Evolutionary conservation across 2,329 filamentous ascomycete species (phyloP).

Genomic region (Cladosporium phlei): DNA sequence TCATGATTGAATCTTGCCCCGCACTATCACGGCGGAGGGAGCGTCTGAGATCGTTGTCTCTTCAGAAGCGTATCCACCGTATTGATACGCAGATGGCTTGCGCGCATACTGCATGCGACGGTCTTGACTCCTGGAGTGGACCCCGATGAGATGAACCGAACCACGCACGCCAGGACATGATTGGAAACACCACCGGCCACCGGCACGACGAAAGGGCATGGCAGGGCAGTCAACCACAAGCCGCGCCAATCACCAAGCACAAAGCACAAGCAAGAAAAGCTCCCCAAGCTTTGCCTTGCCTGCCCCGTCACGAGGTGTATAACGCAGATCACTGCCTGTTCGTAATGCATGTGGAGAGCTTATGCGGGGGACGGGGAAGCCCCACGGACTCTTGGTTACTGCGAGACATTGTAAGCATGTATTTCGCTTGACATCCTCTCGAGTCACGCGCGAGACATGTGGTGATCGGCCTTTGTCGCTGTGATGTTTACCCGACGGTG

Average conservation of each 20-base stretch:
- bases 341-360: conserved; percentile 6
- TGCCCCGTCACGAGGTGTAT: conserved; percentile 5
- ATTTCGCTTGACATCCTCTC: background rate
- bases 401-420: background rate
- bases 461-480: conserved; percentile 8
- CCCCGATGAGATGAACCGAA: too few species aligned
- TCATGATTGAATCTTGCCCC: too few species aligned
- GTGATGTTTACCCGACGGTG: conserved; percentile 5
- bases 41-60: too few species aligned
- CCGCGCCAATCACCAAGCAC: conserved; percentile 10
- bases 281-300: conserved; percentile 7
- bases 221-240: background rate
- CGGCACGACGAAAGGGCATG: background rate
- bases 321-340: conserved; percentile 8
- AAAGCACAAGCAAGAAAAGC: too few species aligned
- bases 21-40: too few species aligned
- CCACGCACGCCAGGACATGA: too few species aligned
- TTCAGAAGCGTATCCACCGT: too few species aligned
- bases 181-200: background rate
- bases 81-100: too few species aligned
- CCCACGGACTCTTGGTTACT: conserved; percentile 5
- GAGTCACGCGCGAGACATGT: background rate
- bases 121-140: too few species aligned
- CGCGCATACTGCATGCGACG: too few species aligned
- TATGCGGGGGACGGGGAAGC: conserved; percentile 1